phyloP scores from a whole-genome alignment of 495 filamentous ascomycete species.

The Penicillium longicatenatum region DNA sequence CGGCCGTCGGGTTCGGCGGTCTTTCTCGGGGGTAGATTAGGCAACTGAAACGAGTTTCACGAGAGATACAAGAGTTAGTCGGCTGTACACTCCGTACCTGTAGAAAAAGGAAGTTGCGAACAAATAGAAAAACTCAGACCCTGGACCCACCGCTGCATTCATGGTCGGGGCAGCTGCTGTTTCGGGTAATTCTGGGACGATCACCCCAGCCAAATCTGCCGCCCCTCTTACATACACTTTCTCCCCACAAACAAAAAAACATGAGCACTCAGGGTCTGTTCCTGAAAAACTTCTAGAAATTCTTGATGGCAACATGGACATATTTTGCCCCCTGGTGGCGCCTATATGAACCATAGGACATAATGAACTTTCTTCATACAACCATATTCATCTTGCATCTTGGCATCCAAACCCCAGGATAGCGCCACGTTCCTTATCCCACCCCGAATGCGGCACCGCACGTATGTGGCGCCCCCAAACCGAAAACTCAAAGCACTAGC shows the following conservation, averaged over 20 bases:
- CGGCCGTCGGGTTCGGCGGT: neutral
- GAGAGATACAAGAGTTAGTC: conserved; percentile 1
- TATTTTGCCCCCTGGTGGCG: neutral
- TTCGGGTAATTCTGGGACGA: conserved; percentile 15
- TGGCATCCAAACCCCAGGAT: conserved; percentile 13
- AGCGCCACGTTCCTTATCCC: neutral
- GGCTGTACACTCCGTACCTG: too few relatives aligned
- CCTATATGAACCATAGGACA: neutral
- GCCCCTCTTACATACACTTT: neutral
- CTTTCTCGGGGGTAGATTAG: neutral
- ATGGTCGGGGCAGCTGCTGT: conserved; percentile 2
- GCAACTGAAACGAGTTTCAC: conserved; percentile 22
- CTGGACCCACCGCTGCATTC: conserved; percentile 11
- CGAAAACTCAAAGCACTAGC: conserved; percentile 2
- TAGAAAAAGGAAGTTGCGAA: too few relatives aligned
- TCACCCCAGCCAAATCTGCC: conserved; percentile 4
- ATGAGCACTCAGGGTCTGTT: neutral
- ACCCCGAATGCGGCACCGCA: conserved; percentile 3
- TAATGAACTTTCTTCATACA: too few relatives aligned
- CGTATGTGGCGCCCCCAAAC: conserved; percentile 6
- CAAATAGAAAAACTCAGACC: conserved; percentile 13
- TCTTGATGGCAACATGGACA: neutral
- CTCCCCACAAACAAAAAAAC: neutral
- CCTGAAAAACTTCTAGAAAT: neutral
- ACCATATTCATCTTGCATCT: neutral